Evolutionary conservation across 306 rosid species (phyloP).

Genomic region (Quercus glauca): DNA sequence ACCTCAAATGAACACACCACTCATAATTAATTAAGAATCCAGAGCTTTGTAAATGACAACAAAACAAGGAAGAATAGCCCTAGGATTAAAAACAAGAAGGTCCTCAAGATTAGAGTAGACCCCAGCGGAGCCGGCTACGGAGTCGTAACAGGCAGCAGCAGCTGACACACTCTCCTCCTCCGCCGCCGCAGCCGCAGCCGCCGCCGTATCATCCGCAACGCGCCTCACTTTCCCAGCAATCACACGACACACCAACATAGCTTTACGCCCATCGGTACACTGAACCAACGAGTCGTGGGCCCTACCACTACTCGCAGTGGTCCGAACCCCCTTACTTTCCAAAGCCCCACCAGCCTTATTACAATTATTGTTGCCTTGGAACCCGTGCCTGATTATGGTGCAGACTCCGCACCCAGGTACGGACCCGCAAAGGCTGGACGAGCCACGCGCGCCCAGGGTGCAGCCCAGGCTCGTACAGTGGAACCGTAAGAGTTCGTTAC

Average conservation of each 20-base stretch:
- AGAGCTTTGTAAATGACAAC: conserved; percentile 75
- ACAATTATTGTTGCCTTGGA: conserved; percentile 31
- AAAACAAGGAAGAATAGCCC: conserved; percentile 91
- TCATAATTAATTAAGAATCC: conserved; percentile 11
- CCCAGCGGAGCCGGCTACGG: conserved; percentile 67
- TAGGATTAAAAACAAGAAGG: conserved; percentile 67
- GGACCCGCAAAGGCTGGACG: conserved; percentile 66
- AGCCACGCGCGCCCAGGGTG: conserved; percentile 75
- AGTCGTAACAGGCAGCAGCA: conserved; percentile 51
- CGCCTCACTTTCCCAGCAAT: conserved; percentile 87
- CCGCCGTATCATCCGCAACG: conserved; percentile 46
- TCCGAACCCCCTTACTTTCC: conserved; percentile 55
- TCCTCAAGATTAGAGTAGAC: conserved; percentile 85
- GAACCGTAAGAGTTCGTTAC: conserved; percentile 87
- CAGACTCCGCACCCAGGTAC: conserved; percentile 77
- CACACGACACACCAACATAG: conserved; percentile 93
- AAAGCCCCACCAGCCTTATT: not conserved
- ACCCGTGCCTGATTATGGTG: conserved; percentile 69
- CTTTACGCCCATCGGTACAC: conserved; percentile 47
- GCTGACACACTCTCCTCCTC: conserved; percentile 43
- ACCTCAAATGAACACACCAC: no score
- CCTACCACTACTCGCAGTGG: conserved; percentile 89
- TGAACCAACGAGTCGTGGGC: conserved; percentile 63
- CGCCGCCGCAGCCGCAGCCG: conserved; percentile 3
- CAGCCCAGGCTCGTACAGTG: conserved; percentile 70